Evolutionary conservation across 352 stramenopile species (phyloP).

Genomic region (Phytophthora palmivora): DNA sequence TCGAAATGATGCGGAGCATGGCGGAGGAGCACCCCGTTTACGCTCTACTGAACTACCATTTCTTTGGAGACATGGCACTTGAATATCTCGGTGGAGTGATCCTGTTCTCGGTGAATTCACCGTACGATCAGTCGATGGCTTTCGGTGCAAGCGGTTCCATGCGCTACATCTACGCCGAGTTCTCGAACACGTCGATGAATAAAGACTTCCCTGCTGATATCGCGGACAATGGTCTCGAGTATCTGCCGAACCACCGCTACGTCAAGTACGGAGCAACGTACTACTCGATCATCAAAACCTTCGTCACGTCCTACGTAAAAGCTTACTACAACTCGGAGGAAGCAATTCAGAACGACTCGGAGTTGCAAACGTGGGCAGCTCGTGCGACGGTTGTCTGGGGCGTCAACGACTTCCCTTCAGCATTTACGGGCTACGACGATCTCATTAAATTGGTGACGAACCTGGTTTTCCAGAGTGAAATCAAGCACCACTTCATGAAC

Average conservation of each 20-base stretch:
- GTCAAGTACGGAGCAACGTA: conserved; percentile 35
- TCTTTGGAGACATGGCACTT: conserved; percentile 41
- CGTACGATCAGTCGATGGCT: conserved; percentile 41
- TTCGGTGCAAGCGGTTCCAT: conserved; percentile 42
- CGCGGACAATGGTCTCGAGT: conserved; percentile 17
- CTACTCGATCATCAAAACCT: conserved; percentile 37
- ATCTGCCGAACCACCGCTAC: conserved; percentile 40
- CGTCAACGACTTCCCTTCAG: conserved; percentile 38
- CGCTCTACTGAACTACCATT: conserved; percentile 50
- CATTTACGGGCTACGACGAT: conserved; percentile 21
- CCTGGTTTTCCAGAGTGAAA: conserved; percentile 38
- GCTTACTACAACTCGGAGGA: conserved; percentile 43
- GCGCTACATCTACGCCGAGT: conserved; percentile 37
- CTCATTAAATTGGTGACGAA: conserved; percentile 41
- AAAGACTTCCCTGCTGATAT: conserved; percentile 32
- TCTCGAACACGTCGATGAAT: conserved; percentile 22
- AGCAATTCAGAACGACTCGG: conserved; percentile 31
- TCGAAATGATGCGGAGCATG: conserved; percentile 55
- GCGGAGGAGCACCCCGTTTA: conserved; percentile 43
- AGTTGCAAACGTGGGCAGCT: conserved; percentile 51
- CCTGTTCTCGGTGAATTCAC: conserved; percentile 28
- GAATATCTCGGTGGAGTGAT: conserved; percentile 28
- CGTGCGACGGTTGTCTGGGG: conserved; percentile 27
- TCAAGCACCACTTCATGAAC: conserved; percentile 58
- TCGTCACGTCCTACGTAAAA: conserved; percentile 41